phyloP scores from a whole-genome alignment of 148 eudicot species.

The Polygonum aviculare region DNA sequence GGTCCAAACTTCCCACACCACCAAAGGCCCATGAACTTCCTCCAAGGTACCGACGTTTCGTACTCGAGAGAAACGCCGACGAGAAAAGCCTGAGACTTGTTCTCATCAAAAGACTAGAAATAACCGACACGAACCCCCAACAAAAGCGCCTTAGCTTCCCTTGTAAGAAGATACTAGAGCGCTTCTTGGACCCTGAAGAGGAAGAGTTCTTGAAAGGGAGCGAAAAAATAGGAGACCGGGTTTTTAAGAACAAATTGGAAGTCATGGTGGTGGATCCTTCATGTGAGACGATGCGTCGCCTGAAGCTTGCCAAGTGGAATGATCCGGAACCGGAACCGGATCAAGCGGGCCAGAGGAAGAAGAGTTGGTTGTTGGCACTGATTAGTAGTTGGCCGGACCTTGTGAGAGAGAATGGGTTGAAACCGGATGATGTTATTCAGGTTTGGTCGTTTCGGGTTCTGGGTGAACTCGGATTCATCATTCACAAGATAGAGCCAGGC shows the following conservation, averaged over 20 bases:
- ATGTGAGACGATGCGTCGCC: too few relatives aligned
- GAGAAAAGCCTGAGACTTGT: not conserved
- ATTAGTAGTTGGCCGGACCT: not conserved
- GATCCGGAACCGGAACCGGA: not conserved
- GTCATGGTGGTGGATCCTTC: not conserved
- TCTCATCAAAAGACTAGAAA: not conserved
- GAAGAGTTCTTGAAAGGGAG: not conserved
- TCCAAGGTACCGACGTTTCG: not conserved
- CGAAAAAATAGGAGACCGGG: not conserved
- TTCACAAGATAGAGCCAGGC: not conserved
- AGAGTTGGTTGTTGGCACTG: not conserved
- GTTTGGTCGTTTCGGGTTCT: not conserved
- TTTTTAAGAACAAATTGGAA: not conserved
- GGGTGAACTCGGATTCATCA: not conserved
- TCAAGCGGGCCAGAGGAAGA: not conserved
- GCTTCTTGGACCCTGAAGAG: not conserved
- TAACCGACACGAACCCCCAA: not conserved
- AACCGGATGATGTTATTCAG: not conserved
- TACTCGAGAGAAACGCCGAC: not conserved
- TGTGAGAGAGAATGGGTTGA: not conserved
- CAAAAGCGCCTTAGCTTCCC: not conserved
- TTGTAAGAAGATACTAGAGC: not conserved
- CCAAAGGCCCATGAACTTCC: not conserved
- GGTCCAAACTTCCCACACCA: not conserved
- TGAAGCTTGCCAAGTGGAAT: slow-evolving; percentile 5